Conservation (phyloP, 139 green algal genomes). For the Closterium sp. region DNA sequence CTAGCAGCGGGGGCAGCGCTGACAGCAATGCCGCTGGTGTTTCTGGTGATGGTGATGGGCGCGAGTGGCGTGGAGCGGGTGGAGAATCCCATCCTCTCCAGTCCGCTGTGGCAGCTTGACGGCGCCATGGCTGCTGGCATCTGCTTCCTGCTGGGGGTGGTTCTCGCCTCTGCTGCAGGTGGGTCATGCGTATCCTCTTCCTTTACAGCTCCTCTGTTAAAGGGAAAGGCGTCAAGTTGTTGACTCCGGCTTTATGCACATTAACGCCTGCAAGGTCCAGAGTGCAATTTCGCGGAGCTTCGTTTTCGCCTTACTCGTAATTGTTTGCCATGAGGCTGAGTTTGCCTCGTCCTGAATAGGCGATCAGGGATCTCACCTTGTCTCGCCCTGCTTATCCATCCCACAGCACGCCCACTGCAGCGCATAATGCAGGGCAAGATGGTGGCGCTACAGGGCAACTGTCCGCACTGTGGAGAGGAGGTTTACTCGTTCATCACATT, state of each 20-base stretch:
- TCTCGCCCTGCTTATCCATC: not conserved
- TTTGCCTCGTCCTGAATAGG: not conserved
- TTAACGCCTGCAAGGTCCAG: too few species aligned
- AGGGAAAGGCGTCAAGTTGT: too few species aligned
- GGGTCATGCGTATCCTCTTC: too few species aligned
- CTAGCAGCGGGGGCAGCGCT: not conserved
- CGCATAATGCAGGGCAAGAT: not conserved
- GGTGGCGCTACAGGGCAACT: constrained; percentile 8
- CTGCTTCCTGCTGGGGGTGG: not conserved
- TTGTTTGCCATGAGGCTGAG: not conserved
- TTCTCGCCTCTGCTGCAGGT: not conserved
- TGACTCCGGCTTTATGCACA: too few species aligned
- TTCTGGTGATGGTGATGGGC: not conserved
- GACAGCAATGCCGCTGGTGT: not conserved
- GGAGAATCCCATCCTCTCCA: not conserved
- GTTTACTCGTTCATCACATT: not conserved
- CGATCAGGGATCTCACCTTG: not conserved
- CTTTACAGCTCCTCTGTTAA: too few species aligned
- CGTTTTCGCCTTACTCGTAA: not conserved
- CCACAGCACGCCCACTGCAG: constrained; percentile 1
- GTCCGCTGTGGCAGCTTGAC: not conserved
- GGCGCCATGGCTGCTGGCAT: not conserved
- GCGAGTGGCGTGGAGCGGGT: not conserved
- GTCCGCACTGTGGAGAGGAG: constrained; percentile 14
- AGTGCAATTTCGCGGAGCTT: too few species aligned